These are phyloP conservation scores for Leccinellum albellum DNA, from an alignment of 768 basidiomycete species.

Conservation along the genomic window DNA sequence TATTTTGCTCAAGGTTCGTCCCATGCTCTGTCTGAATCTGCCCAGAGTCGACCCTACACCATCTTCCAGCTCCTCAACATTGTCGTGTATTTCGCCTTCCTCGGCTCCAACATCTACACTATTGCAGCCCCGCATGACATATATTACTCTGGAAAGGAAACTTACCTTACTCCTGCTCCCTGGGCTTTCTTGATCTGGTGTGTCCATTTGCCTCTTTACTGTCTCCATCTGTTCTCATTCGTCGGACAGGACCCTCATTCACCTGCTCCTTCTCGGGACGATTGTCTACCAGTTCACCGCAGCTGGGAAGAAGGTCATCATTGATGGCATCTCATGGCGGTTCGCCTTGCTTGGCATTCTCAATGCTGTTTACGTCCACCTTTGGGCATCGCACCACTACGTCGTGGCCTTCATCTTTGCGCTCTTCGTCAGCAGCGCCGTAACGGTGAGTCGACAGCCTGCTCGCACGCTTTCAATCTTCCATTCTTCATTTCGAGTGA, in stretches of 20 bases:
- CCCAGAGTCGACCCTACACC: not conserved
- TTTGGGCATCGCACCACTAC: constrained; percentile 80
- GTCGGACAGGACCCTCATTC: constrained; percentile 70
- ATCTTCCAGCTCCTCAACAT: constrained; percentile 65
- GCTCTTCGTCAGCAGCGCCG: constrained; percentile 78
- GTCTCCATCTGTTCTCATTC: constrained; percentile 9
- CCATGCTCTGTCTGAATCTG: not conserved
- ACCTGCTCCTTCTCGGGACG: constrained; percentile 86
- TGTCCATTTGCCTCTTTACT: constrained; percentile 12
- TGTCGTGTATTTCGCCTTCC: constrained; percentile 76
- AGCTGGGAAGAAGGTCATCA: constrained; percentile 67
- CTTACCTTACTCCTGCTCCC: constrained; percentile 91
- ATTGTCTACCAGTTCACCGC: constrained; percentile 88
- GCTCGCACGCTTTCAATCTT: constrained; percentile 1
- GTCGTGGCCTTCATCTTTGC: constrained; percentile 81
- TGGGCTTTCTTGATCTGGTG: constrained; percentile 93
- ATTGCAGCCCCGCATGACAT: constrained; percentile 70
- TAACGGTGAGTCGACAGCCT: constrained; percentile 36
- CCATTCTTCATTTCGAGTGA: constrained; percentile 14
- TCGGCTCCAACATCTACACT: constrained; percentile 89
- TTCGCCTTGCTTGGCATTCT: constrained; percentile 85
- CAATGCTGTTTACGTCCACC: constrained; percentile 85
- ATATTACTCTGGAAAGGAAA: constrained; percentile 75
- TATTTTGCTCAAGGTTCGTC: constrained; percentile 70
- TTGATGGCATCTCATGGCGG: constrained; percentile 89